phyloP scores from a whole-genome alignment of 2,329 filamentous ascomycete genomes.

The Byssochlamys sp. region DNA sequence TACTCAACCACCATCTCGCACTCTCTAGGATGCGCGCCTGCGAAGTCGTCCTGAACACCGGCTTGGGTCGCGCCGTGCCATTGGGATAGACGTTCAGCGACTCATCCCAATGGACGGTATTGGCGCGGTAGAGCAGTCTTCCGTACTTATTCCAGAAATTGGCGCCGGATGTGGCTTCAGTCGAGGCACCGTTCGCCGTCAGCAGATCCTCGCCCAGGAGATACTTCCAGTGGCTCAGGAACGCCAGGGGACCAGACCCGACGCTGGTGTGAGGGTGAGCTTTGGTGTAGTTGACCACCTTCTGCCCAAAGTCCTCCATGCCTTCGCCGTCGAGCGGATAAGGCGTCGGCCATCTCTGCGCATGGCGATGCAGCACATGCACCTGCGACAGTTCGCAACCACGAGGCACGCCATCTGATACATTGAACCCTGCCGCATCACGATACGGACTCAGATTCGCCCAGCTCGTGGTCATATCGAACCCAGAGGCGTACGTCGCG shows the following conservation, averaged over 20 bases:
- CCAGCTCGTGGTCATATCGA: conserved; percentile 23
- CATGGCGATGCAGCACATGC: conserved; percentile 47
- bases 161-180: conserved; percentile 43
- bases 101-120: conserved; percentile 41
- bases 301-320: conserved; percentile 40
- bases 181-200: conserved; percentile 42
- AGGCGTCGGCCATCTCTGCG: conserved; percentile 43
- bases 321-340: conserved; percentile 41
- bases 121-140: conserved; percentile 44
- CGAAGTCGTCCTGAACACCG: conserved; percentile 45
- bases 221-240: conserved; percentile 46
- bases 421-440: conserved; percentile 14
- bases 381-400: conserved; percentile 50
- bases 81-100: conserved; percentile 33
- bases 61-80: conserved; percentile 40
- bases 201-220: conserved; percentile 36
- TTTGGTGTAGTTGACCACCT: conserved; percentile 39
- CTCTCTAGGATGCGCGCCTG: conserved; percentile 48
- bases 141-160: conserved; percentile 49
- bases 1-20: conserved; percentile 36
- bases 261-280: conserved; percentile 20
- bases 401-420: conserved; percentile 38
- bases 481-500: conserved; percentile 17
- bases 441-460: conserved; percentile 23
- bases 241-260: conserved; percentile 42